Evolutionary conservation across 2,329 filamentous ascomycete species (phyloP).

Genomic region (Phaeosphaeriaceae sp.): DNA sequence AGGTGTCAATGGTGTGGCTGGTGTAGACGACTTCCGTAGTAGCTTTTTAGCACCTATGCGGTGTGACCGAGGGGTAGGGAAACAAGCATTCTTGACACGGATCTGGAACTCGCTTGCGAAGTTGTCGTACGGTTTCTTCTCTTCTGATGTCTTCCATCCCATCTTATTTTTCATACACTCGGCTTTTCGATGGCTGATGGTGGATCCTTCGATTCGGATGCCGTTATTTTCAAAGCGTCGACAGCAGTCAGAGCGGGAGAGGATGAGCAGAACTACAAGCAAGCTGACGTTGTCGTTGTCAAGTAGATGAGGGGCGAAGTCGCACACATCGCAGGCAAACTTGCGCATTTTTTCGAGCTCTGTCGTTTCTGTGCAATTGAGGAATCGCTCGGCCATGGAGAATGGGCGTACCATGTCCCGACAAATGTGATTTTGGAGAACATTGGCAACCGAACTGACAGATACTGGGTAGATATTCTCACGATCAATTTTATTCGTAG

Average conservation of each 20-base stretch:
- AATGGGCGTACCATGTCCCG: slow-evolving; percentile 44
- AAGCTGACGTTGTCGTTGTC: slow-evolving; percentile 48
- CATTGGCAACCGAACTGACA: slow-evolving; percentile 41
- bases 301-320: slow-evolving; percentile 47
- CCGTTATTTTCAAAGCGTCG: slow-evolving; percentile 45
- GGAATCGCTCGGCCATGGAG: slow-evolving; percentile 42
- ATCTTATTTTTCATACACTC: slow-evolving; percentile 49
- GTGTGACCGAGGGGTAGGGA: slow-evolving; percentile 33
- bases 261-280: slow-evolving; percentile 44
- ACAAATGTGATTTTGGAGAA: slow-evolving; percentile 43
- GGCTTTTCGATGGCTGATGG: slow-evolving; percentile 46
- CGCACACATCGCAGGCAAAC: slow-evolving; percentile 44
- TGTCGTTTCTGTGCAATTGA: slow-evolving; percentile 40
- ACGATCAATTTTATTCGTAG: slow-evolving; percentile 43
- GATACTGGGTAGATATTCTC: slow-evolving; percentile 44
- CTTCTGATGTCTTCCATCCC: slow-evolving; percentile 40
- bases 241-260: slow-evolving; percentile 45
- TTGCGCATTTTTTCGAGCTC: slow-evolving; percentile 41
- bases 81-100: slow-evolving; percentile 44
- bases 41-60: slow-evolving; percentile 25
- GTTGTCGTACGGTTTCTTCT: slow-evolving; percentile 45
- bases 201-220: slow-evolving; percentile 48
- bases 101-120: slow-evolving; percentile 44
- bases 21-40: slow-evolving; percentile 27
- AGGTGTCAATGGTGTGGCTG: slow-evolving; percentile 11